Conservation (phyloP, 73 alveolate genomes). For the Breviolum minutum region DNA sequence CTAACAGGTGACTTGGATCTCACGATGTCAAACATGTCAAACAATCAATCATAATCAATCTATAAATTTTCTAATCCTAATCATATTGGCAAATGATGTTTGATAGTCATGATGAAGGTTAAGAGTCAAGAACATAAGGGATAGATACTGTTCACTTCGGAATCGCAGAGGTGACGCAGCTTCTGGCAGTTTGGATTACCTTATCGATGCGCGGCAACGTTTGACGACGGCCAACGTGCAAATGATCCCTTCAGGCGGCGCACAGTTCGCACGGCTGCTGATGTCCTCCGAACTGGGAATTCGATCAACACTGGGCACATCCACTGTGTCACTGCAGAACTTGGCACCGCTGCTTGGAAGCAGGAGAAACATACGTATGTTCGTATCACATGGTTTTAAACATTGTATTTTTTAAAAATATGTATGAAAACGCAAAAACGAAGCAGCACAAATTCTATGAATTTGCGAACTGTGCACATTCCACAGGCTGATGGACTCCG, state of each 20-base stretch:
- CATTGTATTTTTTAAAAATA: too few relatives aligned
- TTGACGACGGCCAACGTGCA: conserved; percentile 1
- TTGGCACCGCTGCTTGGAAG: background rate
- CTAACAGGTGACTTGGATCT: conserved; percentile 9
- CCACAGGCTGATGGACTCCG: conserved; percentile 21
- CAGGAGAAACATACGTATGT: background rate
- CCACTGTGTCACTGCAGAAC: conserved; percentile 36
- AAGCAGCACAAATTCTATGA: background rate
- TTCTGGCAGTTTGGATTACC: conserved; percentile 69
- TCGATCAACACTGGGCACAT: background rate
- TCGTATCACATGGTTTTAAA: background rate
- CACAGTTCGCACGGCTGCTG: conserved; percentile 68
- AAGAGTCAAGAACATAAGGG: background rate
- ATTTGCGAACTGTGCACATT: background rate
- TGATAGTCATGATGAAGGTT: background rate
- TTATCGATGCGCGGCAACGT: conserved; percentile 69
- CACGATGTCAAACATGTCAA: too few relatives aligned
- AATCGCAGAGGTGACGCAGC: background rate
- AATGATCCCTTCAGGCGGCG: conserved; percentile 56
- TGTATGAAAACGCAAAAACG: background rate
- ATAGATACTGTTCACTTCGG: background rate
- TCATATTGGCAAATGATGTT: too few relatives aligned
- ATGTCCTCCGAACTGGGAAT: conserved; percentile 55
- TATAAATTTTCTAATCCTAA: background rate
- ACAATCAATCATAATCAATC: background rate